phyloP scores from a whole-genome alignment of 2,329 filamentous ascomycete genomes.

The Fusarium musae region DNA sequence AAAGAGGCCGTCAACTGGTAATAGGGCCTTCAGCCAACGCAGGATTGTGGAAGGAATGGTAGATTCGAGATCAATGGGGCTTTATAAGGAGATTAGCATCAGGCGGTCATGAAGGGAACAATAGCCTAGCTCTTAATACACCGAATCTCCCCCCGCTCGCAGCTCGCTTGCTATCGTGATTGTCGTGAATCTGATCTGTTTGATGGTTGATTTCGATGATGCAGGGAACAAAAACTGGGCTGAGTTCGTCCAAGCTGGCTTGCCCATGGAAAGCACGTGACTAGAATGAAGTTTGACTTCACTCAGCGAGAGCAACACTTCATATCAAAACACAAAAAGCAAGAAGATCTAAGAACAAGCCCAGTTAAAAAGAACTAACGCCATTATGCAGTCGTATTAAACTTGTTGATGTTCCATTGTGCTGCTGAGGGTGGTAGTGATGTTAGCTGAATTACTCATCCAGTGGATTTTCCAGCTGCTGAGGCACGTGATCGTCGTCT shows the following conservation, averaged over 20 bases:
- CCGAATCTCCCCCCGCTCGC: too few relatives aligned
- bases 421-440: neutral
- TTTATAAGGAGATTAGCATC: accelerated
- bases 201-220: too few relatives aligned
- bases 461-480: too few relatives aligned
- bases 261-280: neutral
- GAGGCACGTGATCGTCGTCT: neutral
- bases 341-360: accelerated
- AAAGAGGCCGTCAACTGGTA: neutral
- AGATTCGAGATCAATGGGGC: too few relatives aligned
- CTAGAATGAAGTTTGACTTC: neutral
- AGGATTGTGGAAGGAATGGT: neutral
- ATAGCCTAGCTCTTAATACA: too few relatives aligned
- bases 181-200: neutral
- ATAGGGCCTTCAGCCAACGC: neutral
- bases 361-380: accelerated
- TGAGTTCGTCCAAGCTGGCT: too few relatives aligned
- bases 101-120: accelerated
- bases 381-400: neutral
- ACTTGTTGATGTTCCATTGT: neutral
- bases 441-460: neutral
- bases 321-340: too few relatives aligned
- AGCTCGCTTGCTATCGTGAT: neutral
- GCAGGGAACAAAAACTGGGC: too few relatives aligned
- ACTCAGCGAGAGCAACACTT: too few relatives aligned